Conservation (phyloP, 129 eudicot species). For the Dittrichia graveolens region DNA sequence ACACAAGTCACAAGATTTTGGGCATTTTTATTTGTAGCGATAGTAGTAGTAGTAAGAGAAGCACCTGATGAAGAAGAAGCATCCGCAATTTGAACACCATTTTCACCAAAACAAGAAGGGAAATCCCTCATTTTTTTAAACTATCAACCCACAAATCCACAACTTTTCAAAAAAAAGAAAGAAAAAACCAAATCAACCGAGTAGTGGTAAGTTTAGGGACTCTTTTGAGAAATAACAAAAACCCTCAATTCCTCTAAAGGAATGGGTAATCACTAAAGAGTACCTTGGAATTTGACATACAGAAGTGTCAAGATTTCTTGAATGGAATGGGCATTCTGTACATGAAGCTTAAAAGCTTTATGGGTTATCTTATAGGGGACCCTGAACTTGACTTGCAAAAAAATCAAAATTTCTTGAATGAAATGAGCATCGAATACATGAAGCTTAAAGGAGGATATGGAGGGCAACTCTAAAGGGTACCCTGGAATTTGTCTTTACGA, state of each 20-base stretch:
- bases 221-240: constrained; percentile 20
- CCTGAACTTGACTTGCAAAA: too few species aligned
- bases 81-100: constrained; percentile 72
- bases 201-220: constrained; percentile 13
- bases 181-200: too few species aligned
- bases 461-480: too few species aligned
- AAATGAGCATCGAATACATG: not conserved
- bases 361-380: not conserved
- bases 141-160: not conserved
- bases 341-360: constrained; percentile 20
- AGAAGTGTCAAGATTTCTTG: constrained; percentile 20
- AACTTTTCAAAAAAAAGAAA: too few species aligned
- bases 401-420: not conserved
- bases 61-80: constrained; percentile 50
- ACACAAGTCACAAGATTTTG: constrained; percentile 70
- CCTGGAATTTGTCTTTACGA: not conserved
- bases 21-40: constrained; percentile 36
- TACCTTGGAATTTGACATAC: not conserved
- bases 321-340: constrained; percentile 3
- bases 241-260: not conserved
- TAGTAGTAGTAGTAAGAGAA: not conserved
- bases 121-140: constrained; percentile 61
- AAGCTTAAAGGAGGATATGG: constrained; percentile 8
- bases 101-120: constrained; percentile 82
- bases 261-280: constrained; percentile 11